Evolutionary conservation across 345 rosid species (phyloP).

Genomic region (Arabidopsis suecica): DNA sequence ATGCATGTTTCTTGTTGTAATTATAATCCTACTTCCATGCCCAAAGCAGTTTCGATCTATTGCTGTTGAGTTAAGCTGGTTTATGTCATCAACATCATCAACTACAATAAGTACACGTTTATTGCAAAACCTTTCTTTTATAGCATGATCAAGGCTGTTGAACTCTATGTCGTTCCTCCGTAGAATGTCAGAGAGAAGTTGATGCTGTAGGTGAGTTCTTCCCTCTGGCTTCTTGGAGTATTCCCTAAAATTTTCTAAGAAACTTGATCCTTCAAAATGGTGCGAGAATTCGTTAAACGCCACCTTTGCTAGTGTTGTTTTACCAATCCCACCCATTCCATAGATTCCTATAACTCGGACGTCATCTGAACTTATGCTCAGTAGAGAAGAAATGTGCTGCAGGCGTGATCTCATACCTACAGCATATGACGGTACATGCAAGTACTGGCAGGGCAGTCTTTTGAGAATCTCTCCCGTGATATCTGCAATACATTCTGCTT

Average conservation of each 20-base stretch:
- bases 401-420: slow-evolving; percentile 34
- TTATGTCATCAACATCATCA: slow-evolving; percentile 22
- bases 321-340: slow-evolving; percentile 41
- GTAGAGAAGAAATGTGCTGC: no score
- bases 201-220: slow-evolving; percentile 17
- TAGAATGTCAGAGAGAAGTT: slow-evolving; percentile 46
- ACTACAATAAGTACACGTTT: slow-evolving; percentile 21
- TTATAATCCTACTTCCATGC: slow-evolving; percentile 32
- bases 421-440: slow-evolving; percentile 7
- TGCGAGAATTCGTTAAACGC: slow-evolving; percentile 34
- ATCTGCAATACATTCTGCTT: not conserved
- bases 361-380: slow-evolving; percentile 4
- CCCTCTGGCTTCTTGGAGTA: slow-evolving; percentile 18
- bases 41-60: slow-evolving; percentile 3
- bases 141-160: slow-evolving; percentile 5
- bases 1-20: slow-evolving; percentile 10
- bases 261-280: slow-evolving; percentile 42
- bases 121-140: not conserved
- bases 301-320: slow-evolving; percentile 23
- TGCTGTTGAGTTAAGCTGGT: not conserved
- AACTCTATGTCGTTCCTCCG: no score
- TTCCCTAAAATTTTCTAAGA: slow-evolving; percentile 44
- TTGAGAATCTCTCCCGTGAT: not conserved
- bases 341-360: slow-evolving; percentile 38
- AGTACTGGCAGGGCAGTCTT: not conserved